phyloP scores from a whole-genome alignment of 2,329 filamentous ascomycete genomes.

The Alternaria brassicicola region DNA sequence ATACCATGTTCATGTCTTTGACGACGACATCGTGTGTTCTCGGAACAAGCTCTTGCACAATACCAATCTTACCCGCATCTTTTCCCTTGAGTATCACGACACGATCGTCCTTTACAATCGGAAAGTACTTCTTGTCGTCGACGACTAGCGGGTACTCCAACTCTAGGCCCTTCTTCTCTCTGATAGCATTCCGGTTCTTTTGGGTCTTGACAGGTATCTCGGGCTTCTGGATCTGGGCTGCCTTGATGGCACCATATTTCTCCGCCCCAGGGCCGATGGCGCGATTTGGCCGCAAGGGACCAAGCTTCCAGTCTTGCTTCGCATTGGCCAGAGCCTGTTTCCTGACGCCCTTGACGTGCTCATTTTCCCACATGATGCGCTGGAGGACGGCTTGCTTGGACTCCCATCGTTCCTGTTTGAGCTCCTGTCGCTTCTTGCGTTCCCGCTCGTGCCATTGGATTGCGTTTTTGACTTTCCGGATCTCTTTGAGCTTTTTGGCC shows the following conservation, averaged over 20 bases:
- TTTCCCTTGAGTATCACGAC: slow-evolving; percentile 80
- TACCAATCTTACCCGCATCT: slow-evolving; percentile 83
- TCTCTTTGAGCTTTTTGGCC: slow-evolving; percentile 43
- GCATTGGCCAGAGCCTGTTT: slow-evolving; percentile 62
- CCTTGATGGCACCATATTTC: slow-evolving; percentile 64
- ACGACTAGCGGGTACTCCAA: slow-evolving; percentile 37
- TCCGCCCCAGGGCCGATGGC: slow-evolving; percentile 67
- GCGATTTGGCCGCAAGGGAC: slow-evolving; percentile 76
- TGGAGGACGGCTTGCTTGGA: slow-evolving; percentile 36
- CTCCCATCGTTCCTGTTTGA: slow-evolving; percentile 37
- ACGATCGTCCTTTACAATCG: slow-evolving; percentile 67
- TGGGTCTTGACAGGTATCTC: slow-evolving; percentile 48
- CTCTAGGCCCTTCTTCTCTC: slow-evolving; percentile 28
- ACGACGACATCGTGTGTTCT: slow-evolving; percentile 45
- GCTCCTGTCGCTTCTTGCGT: slow-evolving; percentile 30
- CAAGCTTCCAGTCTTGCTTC: slow-evolving; percentile 78
- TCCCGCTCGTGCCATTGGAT: slow-evolving; percentile 40
- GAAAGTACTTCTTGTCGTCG: slow-evolving; percentile 38
- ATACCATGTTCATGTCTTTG: slow-evolving; percentile 51
- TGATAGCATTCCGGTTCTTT: slow-evolving; percentile 27
- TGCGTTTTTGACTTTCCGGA: slow-evolving; percentile 51
- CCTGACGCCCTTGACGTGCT: slow-evolving; percentile 41
- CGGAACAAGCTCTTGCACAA: slow-evolving; percentile 62
- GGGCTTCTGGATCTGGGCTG: slow-evolving; percentile 37
- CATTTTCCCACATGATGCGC: slow-evolving; percentile 22